Evolutionary conservation across 257 asterid species (phyloP), one percentile per base, ranked within the genome.

Genomic region (Rhazya stricta): DNA sequence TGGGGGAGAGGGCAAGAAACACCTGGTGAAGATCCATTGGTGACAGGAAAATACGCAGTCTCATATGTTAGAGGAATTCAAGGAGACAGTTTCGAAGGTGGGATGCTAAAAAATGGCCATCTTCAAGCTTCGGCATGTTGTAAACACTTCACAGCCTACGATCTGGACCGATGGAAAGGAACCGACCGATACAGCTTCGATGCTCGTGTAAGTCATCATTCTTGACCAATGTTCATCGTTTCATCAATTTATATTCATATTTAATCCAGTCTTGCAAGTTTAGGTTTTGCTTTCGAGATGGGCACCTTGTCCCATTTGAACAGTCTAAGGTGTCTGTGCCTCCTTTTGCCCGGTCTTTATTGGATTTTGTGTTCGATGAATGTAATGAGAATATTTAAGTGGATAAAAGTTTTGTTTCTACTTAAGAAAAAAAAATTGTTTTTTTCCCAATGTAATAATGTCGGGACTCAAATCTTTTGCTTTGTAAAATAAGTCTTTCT

Each of bases 1-100:
- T 92, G 96, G 96, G 97, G 97, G 0, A 82, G 97, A 67, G 97
- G 97, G 10, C 96, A 90, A 71, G 96, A 92, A 82, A 92, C 96
- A 58, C 92, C 97, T 23, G 96, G 97, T 23, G 97, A 92, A 68
- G 96, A 89, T 72, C 97, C 97, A 58, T 25, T 60, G 80, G 85
- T 86, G 4, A 85, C 82, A 1, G 84, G 87, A 1, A 85, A 77
- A 42, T 92, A 92, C 34, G 89, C 96, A 1, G 87, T 82, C 50
- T 83, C 96, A 21, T 90, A 80, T 36, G 97, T 92, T 56, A 83
- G 94, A 76, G 97, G 97, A 13, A 25, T 92, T 7, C 96, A 92
- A 75, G 97, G 97, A 11, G 91, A 90, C 63, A 84, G 69, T 51
- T 83, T 77, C 63, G 67, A 80, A 32, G 95, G 93, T 72, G 87